Evolutionary conservation across 805 yeast genomes (phyloP).

Genomic region (Spathaspora passalidarum): DNA sequence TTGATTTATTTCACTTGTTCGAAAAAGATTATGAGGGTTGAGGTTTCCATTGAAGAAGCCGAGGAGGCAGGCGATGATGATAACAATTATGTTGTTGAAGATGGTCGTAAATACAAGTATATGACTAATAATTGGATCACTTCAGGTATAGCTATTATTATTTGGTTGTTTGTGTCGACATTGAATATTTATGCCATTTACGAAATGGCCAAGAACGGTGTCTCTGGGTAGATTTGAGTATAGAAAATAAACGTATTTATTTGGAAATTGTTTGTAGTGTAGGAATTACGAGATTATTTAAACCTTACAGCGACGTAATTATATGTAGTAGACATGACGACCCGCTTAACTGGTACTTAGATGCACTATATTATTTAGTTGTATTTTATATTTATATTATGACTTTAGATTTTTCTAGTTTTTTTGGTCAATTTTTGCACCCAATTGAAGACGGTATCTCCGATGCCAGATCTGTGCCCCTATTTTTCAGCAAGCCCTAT

Average conservation of each 20-base stretch:
- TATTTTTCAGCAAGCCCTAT: too few relatives aligned
- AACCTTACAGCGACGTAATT: too few relatives aligned
- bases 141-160: conserved; percentile 45
- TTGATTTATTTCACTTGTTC: conserved; percentile 76
- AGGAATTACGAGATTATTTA: too few relatives aligned
- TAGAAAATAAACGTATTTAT: neutral
- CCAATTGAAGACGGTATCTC: too few relatives aligned
- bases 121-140: conserved; percentile 64
- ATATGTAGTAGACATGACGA: too few relatives aligned
- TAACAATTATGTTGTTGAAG: conserved; percentile 8
- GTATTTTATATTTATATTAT: too few relatives aligned
- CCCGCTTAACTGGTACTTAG: too few relatives aligned
- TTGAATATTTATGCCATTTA: conserved; percentile 63
- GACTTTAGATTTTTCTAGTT: too few relatives aligned
- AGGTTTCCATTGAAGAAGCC: conserved; percentile 21
- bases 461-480: too few relatives aligned
- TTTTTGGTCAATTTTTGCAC: too few relatives aligned
- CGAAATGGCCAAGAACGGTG: conserved; percentile 38
- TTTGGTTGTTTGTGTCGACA: conserved; percentile 73
- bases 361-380: too few relatives aligned
- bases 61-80: conserved; percentile 13
- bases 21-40: conserved; percentile 64
- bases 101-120: conserved; percentile 35
- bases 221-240: conserved; percentile 8
- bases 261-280: neutral